Evolutionary conservation across 306 rosid genomes (phyloP).

Genomic region (Trifolium dubium): DNA sequence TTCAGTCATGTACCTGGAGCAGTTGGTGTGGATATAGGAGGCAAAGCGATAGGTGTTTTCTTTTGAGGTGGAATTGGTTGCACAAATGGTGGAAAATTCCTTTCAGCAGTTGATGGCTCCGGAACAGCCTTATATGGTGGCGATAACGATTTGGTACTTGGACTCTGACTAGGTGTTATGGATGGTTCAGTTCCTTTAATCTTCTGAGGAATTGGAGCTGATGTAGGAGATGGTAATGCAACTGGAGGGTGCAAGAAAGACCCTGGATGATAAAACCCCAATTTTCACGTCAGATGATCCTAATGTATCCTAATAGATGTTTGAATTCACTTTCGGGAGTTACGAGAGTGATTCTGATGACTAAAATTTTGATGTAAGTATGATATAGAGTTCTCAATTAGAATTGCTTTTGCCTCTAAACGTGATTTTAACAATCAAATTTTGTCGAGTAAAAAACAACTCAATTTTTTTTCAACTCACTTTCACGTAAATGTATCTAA

Average conservation of each 20-base stretch:
- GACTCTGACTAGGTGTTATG: conserved; percentile 51
- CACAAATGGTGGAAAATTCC: conserved; percentile 38
- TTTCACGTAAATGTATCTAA: not conserved
- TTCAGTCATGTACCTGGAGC: conserved; percentile 64
- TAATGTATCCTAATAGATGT: not conserved
- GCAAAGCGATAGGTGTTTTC: conserved; percentile 38
- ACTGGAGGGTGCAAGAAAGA: conserved; percentile 52
- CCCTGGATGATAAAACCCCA: conserved; percentile 54
- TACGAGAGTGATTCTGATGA: not conserved
- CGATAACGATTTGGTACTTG: conserved; percentile 43
- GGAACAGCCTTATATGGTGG: conserved; percentile 50
- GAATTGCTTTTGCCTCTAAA: not conserved
- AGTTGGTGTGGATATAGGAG: conserved; percentile 49
- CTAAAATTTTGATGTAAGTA: not conserved
- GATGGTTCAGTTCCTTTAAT: conserved; percentile 52
- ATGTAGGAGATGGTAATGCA: conserved; percentile 49
- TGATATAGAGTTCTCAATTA: too few species aligned
- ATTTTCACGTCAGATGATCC: conserved; percentile 33
- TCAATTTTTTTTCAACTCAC: not conserved
- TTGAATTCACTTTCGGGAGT: not conserved
- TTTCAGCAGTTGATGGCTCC: conserved; percentile 51
- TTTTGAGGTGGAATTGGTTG: conserved; percentile 47
- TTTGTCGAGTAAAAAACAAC: too few species aligned
- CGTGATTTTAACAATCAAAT: not conserved
- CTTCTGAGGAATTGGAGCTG: conserved; percentile 51